Percentiles rank a stretch among this genome's conserved stretches.
phyloP scores from a whole-genome alignment of 257 asterid species.

The Solanum paucissectum region DNA sequence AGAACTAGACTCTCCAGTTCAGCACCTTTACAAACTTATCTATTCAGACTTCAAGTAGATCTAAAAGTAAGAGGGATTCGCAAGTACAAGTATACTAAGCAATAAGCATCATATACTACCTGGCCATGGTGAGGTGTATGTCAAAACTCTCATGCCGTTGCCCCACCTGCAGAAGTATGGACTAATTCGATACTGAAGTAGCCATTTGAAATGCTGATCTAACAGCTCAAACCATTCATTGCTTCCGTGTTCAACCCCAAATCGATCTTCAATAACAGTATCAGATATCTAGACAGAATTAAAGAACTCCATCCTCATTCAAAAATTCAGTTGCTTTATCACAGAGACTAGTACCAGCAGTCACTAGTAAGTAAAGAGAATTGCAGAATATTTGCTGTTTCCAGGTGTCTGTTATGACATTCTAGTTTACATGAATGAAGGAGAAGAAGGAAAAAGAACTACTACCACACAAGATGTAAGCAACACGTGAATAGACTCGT shows the following conservation, averaged over 20 bases:
- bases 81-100: neutral
- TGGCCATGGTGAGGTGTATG: slow-evolving; percentile 99
- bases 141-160: slow-evolving; percentile 87
- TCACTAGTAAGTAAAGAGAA: neutral
- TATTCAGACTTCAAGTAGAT: neutral
- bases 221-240: slow-evolving; percentile 78
- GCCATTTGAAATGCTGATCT: slow-evolving; percentile 93
- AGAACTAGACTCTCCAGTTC: neutral
- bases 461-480: neutral
- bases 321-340: neutral
- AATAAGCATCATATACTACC: slow-evolving; percentile 33
- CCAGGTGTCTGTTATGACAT: neutral
- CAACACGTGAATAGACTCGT: neutral
- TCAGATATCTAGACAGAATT: slow-evolving; percentile 66
- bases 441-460: neutral
- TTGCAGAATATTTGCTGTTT: neutral
- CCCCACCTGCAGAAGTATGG: slow-evolving; percentile 99
- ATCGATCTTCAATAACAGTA: slow-evolving; percentile 96
- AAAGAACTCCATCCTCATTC: slow-evolving; percentile 23
- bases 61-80: neutral
- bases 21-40: neutral
- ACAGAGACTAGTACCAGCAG: neutral
- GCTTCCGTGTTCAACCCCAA: slow-evolving; percentile 94
- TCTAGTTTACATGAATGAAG: neutral
- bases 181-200: slow-evolving; percentile 86